These are phyloP conservation scores for Eragrostis tef DNA, from an alignment of 202 grass and related monocot species.

Conservation along the genomic window DNA sequence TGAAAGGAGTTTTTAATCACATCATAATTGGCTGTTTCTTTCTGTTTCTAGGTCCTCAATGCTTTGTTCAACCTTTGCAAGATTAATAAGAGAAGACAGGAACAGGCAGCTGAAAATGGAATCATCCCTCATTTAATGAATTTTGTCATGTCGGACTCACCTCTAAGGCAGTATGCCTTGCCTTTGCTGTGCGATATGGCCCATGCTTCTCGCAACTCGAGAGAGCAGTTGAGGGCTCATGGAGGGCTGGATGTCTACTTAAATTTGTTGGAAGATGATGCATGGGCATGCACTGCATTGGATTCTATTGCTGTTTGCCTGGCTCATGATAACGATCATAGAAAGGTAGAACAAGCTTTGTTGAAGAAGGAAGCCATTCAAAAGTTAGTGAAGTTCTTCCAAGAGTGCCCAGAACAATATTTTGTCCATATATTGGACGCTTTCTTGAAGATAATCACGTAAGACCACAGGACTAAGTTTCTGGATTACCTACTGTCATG, in stretches of 20 bases:
- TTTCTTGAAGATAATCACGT: constrained; percentile 99
- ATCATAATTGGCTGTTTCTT: constrained; percentile 37
- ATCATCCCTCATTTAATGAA: constrained; percentile 99
- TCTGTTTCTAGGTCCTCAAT: constrained; percentile 77
- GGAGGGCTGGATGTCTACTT: constrained; percentile 96
- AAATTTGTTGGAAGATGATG: constrained; percentile 87
- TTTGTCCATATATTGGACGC: constrained; percentile 89
- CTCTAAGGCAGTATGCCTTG: constrained; percentile 86
- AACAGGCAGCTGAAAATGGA: constrained; percentile 98
- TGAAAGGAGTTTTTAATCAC: constrained; percentile 33
- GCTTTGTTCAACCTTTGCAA: constrained; percentile 97
- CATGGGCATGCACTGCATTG: constrained; percentile 79
- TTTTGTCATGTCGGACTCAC: constrained; percentile 96
- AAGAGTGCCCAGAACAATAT: constrained; percentile 92
- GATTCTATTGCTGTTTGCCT: constrained; percentile 97
- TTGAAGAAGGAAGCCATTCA: constrained; percentile 86
- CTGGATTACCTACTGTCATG: constrained; percentile 28
- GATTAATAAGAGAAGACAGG: constrained; percentile 98
- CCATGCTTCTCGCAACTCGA: constrained; percentile 92
- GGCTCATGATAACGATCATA: constrained; percentile 91
- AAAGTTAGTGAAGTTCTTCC: constrained; percentile 92
- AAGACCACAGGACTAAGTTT: constrained; percentile 48
- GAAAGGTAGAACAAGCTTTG: constrained; percentile 90
- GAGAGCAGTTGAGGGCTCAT: constrained; percentile 93
- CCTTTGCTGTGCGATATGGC: constrained; percentile 98